Evolutionary conservation across 352 stramenopile species (phyloP).

Genomic region (Detonula confervacea): DNA sequence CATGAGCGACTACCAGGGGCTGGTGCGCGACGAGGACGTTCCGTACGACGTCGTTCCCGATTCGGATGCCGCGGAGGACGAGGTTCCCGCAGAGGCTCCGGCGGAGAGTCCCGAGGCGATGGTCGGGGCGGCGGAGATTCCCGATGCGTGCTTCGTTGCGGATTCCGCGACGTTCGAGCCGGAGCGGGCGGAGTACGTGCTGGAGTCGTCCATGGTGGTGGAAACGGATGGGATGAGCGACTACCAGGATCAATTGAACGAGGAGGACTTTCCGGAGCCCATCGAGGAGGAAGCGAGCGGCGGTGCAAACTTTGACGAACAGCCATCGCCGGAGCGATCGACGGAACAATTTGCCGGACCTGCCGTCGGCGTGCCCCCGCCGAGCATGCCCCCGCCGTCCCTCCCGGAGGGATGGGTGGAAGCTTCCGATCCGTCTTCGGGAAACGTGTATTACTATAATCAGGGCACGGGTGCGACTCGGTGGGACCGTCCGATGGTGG

Average conservation of each 20-base stretch:
- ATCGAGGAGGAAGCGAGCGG: no score
- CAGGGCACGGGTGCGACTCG: slow-evolving; percentile 14
- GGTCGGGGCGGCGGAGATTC: no score
- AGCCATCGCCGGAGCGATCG: no score
- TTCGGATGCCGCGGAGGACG: neutral
- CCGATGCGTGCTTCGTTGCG: neutral
- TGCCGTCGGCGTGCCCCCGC: no score
- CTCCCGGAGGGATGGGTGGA: slow-evolving; percentile 58
- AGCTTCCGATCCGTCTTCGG: slow-evolving; percentile 47
- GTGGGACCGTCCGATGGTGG: slow-evolving; percentile 8
- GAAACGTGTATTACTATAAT: slow-evolving; percentile 60
- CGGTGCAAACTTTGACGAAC: no score
- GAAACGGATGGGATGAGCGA: slow-evolving; percentile 27
- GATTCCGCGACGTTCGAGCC: no score
- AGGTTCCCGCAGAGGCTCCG: no score
- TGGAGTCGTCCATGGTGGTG: slow-evolving; percentile 19
- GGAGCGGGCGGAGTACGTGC: no score
- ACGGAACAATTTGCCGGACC: no score
- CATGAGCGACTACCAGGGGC: slow-evolving; percentile 43
- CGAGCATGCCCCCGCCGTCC: no score
- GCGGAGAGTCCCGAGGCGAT: no score
- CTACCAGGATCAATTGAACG: slow-evolving; percentile 21
- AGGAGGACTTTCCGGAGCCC: slow-evolving; percentile 29
- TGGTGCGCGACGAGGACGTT: slow-evolving; percentile 38
- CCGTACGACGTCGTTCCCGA: neutral